Percentiles rank a stretch among this genome's conserved stretches.
phyloP scores from a whole-genome alignment of 1,139 yeast species.

The Pichia sp. region DNA sequence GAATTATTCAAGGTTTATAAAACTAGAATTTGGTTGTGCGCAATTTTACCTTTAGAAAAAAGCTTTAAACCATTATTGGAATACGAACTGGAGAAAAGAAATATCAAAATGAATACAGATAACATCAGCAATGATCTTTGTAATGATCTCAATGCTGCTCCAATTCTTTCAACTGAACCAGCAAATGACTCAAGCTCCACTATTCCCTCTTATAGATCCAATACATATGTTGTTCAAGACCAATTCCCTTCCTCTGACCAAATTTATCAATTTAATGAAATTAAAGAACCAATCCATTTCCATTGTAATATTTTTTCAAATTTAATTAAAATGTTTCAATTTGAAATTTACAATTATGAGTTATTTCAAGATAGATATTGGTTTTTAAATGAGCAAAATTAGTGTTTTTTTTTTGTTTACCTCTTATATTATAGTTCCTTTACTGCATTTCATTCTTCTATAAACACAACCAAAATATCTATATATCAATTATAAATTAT shows the following conservation, averaged over 20 bases:
- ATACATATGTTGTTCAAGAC: constrained; percentile 26
- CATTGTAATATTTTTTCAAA: constrained; percentile 30
- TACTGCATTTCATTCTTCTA: too few species aligned
- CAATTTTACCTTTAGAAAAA: constrained; percentile 46
- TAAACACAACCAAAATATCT: too few species aligned
- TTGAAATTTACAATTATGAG: constrained; percentile 26
- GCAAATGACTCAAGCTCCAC: constrained; percentile 4
- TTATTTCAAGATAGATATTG: constrained; percentile 23
- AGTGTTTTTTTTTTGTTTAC: not conserved
- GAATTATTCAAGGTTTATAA: constrained; percentile 90
- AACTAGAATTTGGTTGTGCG: constrained; percentile 96
- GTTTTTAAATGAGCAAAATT: constrained; percentile 18
- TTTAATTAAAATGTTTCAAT: constrained; percentile 29
- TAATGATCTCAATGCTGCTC: too few species aligned
- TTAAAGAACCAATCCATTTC: constrained; percentile 27
- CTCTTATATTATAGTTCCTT: too few species aligned
- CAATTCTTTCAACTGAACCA: not conserved
- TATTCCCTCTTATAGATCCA: constrained; percentile 22
- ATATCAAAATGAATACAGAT: constrained; percentile 10
- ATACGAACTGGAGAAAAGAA: constrained; percentile 26
- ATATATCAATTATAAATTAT: too few species aligned
- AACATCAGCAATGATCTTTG: too few species aligned
- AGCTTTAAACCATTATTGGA: constrained; percentile 27
- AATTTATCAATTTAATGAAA: constrained; percentile 22
- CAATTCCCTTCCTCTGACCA: constrained; percentile 26